Percentiles rank a stretch among this genome's conserved stretches.
phyloP scores from a whole-genome alignment of 169 alveolate genomes.

The Eimeria nieschulzi region DNA sequence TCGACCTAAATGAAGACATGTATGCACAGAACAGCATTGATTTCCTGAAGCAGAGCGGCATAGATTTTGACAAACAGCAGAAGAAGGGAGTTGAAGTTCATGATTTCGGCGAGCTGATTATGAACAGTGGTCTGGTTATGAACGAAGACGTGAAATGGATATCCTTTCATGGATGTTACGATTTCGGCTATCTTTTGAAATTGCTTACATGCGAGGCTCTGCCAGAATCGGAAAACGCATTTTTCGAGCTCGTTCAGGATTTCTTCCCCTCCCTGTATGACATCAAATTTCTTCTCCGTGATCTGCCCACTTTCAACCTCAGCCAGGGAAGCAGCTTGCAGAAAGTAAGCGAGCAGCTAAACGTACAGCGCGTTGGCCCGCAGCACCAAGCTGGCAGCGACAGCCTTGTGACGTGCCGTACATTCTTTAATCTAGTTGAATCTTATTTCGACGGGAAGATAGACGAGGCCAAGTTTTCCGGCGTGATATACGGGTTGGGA shows the following conservation, averaged over 20 bases:
- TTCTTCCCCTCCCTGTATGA: constrained; percentile 97
- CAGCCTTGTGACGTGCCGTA: constrained; percentile 94
- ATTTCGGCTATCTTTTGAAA: constrained; percentile 96
- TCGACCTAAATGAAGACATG: constrained; percentile 91
- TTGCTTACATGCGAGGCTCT: constrained; percentile 90
- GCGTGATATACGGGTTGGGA: constrained; percentile 90
- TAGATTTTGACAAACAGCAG: constrained; percentile 94
- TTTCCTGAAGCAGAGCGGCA: constrained; percentile 95
- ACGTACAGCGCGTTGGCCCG: constrained; percentile 94
- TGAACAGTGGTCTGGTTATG: constrained; percentile 95
- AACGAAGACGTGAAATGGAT: constrained; percentile 98
- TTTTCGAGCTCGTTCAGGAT: constrained; percentile 89
- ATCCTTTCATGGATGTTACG: constrained; percentile 98
- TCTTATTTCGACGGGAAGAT: constrained; percentile 86
- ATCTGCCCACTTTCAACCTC: constrained; percentile 78
- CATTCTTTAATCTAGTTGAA: constrained; percentile 93
- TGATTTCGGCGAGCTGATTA: constrained; percentile 96
- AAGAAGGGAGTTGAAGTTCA: constrained; percentile 93
- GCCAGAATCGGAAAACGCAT: constrained; percentile 94
- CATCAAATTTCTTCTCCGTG: constrained; percentile 92
- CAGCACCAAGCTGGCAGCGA: constrained; percentile 99
- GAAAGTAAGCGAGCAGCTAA: constrained; percentile 80
- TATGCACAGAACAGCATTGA: constrained; percentile 94
- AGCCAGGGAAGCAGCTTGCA: constrained; percentile 78
- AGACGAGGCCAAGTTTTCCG: constrained; percentile 87